A percentile compares a stretch with the other conserved stretches of the same genome.
These are phyloP conservation scores for Aquilaria sinensis DNA, from an alignment of 345 rosid genomes.

Conservation along the genomic window DNA sequence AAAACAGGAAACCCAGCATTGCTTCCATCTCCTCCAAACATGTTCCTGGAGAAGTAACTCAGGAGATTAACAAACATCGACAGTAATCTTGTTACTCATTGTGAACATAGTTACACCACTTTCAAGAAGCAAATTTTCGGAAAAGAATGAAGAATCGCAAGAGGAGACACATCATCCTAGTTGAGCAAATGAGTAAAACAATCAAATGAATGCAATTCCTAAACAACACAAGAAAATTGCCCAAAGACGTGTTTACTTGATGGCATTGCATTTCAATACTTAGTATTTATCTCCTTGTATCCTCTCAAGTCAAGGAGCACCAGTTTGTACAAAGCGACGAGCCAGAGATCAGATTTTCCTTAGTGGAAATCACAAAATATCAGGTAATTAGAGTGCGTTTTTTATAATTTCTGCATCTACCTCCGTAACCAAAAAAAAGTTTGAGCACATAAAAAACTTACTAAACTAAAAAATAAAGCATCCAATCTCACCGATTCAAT, in stretches of 20 bases:
- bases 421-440: neutral
- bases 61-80: too few species aligned
- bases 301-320: too few species aligned
- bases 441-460: neutral
- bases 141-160: neutral
- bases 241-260: too few species aligned
- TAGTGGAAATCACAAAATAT: too few species aligned
- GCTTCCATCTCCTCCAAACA: conserved; percentile 63
- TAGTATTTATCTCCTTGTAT: too few species aligned
- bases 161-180: neutral
- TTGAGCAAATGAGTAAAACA: neutral
- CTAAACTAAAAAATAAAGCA: neutral
- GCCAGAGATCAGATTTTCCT: too few species aligned
- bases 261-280: too few species aligned
- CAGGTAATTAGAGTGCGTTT: too few species aligned
- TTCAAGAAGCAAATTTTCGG: neutral
- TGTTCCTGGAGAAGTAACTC: conserved; percentile 26
- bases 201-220: neutral
- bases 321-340: too few species aligned
- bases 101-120: neutral
- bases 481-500: neutral
- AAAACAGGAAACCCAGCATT: conserved; percentile 41
- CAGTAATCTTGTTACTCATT: neutral
- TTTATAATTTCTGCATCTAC: neutral
- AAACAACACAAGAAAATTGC: too few species aligned